Percentiles rank a stretch among this genome's conserved stretches.
These are phyloP conservation scores for Coemansia sp. DNA, from an alignment of 192 early-diverging fungal species.

Conservation along the genomic window DNA sequence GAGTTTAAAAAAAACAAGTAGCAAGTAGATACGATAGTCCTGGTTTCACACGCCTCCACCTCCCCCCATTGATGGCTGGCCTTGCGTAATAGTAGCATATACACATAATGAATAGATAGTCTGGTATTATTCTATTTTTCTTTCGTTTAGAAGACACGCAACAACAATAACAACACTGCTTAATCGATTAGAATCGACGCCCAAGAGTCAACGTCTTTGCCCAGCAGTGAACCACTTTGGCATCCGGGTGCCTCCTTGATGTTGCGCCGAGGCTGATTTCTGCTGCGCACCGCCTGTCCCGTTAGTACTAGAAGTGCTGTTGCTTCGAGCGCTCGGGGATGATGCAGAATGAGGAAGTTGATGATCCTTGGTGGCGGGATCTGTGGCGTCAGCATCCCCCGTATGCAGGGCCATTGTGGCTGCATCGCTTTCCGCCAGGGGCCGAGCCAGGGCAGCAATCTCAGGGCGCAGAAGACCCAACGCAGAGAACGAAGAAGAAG, in stretches of 20 bases:
- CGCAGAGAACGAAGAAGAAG: background rate
- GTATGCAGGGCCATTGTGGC: background rate
- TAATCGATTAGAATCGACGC: background rate
- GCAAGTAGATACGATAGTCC: too few relatives aligned
- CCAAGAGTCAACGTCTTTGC: slow-evolving; percentile 13
- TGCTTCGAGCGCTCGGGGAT: background rate
- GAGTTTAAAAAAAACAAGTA: too few relatives aligned
- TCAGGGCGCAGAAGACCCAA: slow-evolving; percentile 18
- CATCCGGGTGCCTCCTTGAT: slow-evolving; percentile 15
- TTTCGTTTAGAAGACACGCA: background rate
- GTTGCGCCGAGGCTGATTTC: background rate
- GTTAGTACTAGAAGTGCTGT: background rate
- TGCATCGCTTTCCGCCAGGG: background rate
- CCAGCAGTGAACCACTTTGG: slow-evolving; percentile 54
- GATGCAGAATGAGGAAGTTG: background rate
- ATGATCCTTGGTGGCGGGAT: background rate
- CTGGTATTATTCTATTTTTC: background rate
- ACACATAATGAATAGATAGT: background rate
- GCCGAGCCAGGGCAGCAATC: slow-evolving; percentile 16
- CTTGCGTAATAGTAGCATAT: background rate
- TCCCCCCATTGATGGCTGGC: too few relatives aligned
- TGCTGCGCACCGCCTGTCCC: background rate
- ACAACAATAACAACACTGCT: too few relatives aligned
- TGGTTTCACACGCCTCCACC: too few relatives aligned
- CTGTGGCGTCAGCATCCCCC: background rate